Conservation (phyloP, 176 grass and related monocot species). For the Pontederia paniculata region DNA sequence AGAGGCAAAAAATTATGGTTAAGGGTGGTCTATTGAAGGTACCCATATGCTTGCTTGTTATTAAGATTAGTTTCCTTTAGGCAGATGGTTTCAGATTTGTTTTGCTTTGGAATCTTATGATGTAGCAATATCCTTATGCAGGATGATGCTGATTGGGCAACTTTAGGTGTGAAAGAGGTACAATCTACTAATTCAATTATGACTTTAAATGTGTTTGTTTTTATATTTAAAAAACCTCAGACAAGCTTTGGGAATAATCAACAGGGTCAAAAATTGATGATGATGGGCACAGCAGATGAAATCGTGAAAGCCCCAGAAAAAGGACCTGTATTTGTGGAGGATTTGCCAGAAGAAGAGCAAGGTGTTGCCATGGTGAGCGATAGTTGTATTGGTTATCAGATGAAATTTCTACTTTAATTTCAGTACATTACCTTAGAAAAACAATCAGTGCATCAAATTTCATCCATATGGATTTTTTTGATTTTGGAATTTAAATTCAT, state of each 20-base stretch:
- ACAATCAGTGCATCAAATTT: too few species aligned
- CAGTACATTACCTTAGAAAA: too few species aligned
- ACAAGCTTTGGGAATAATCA: constrained; percentile 19
- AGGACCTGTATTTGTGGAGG: constrained; percentile 83
- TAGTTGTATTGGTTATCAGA: constrained; percentile 5
- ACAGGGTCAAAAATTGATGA: constrained; percentile 99
- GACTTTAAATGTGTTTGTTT: constrained; percentile 15
- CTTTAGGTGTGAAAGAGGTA: constrained; percentile 85
- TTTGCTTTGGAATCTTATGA: constrained; percentile 2
- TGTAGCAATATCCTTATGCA: constrained; percentile 33
- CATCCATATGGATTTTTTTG: too few species aligned
- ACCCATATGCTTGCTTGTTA: constrained; percentile 1
- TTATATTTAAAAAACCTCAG: constrained; percentile 13
- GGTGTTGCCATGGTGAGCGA: constrained; percentile 42
- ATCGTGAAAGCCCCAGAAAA: constrained; percentile 99
- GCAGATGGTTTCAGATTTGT: neutral
- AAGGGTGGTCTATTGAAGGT: constrained; percentile 99
- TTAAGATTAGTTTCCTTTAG: neutral
- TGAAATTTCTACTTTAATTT: neutral
- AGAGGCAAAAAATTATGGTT: constrained; percentile 98
- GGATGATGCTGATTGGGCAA: constrained; percentile 97
- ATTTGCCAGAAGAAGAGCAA: constrained; percentile 99
- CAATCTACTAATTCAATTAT: constrained; percentile 16
- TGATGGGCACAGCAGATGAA: constrained; percentile 99
- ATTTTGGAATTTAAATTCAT: too few species aligned